These are phyloP conservation scores for Aphanomyces invadans DNA, from an alignment of 352 stramenopile species.

Conservation along the genomic window DNA sequence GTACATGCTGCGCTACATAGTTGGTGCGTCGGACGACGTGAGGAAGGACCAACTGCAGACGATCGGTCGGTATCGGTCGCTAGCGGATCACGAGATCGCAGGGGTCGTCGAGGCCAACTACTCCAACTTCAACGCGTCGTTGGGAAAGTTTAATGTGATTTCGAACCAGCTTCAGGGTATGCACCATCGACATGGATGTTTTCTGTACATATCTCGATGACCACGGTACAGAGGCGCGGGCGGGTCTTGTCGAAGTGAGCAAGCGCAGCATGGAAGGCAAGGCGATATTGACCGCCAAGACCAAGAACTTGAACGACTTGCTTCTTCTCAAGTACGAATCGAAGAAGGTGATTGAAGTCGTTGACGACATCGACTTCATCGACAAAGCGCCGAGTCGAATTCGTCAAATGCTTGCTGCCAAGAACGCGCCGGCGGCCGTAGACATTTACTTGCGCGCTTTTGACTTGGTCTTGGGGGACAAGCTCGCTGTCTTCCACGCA, in stretches of 20 bases:
- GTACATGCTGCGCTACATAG: constrained; percentile 75
- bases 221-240: constrained; percentile 41
- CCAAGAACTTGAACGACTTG: constrained; percentile 70
- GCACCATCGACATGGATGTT: neutral
- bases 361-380: constrained; percentile 79
- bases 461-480: constrained; percentile 74
- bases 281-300: constrained; percentile 75
- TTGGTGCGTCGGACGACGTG: constrained; percentile 57
- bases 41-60: constrained; percentile 60
- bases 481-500: constrained; percentile 67
- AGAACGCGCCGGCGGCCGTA: constrained; percentile 52
- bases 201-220: neutral
- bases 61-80: constrained; percentile 44
- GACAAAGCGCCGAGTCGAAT: constrained; percentile 64
- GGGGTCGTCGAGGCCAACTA: constrained; percentile 79
- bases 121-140: constrained; percentile 77
- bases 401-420: constrained; percentile 40
- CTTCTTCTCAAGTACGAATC: constrained; percentile 75
- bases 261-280: constrained; percentile 68
- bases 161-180: constrained; percentile 71
- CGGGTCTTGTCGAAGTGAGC: constrained; percentile 57
- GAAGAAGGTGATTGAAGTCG: constrained; percentile 77
- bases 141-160: constrained; percentile 68
- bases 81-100: constrained; percentile 72
- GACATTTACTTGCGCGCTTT: constrained; percentile 66